These are phyloP conservation scores for Phytophthora vignae DNA, from an alignment of 352 stramenopile species.

Conservation along the genomic window DNA sequence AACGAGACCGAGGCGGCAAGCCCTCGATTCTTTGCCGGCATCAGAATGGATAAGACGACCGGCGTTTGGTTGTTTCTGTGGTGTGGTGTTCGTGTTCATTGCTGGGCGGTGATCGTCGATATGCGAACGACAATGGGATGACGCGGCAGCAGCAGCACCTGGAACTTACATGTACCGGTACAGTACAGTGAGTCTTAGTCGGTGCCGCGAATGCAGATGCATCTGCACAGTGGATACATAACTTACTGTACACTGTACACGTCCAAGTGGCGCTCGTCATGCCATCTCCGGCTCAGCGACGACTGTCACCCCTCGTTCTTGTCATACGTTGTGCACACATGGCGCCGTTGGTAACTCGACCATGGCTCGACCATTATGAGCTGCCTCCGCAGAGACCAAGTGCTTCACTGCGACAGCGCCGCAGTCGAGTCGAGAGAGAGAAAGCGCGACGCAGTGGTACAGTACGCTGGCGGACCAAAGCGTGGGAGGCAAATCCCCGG, in stretches of 20 bases:
- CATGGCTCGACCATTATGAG: background rate
- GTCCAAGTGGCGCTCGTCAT: background rate
- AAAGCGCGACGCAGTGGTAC: background rate
- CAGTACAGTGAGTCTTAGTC: background rate
- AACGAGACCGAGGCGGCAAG: no score
- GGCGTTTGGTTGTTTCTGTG: background rate
- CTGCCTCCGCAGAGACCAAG: background rate
- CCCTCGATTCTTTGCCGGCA: background rate
- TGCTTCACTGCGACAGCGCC: background rate
- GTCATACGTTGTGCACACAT: background rate
- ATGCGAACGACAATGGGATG: background rate
- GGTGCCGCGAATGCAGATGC: background rate
- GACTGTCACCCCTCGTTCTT: background rate
- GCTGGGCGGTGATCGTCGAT: background rate
- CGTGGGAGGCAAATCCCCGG: background rate
- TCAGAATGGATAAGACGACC: background rate
- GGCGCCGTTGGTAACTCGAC: background rate
- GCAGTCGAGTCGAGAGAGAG: background rate
- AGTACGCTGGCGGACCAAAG: background rate
- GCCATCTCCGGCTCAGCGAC: no score
- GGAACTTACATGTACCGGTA: background rate
- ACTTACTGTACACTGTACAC: no score
- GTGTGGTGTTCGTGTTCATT: background rate
- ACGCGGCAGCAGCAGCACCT: background rate
- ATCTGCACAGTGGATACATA: background rate